Evolutionary conservation across 805 yeast genomes (phyloP).

Genomic region (Myxozyma kluyveri): DNA sequence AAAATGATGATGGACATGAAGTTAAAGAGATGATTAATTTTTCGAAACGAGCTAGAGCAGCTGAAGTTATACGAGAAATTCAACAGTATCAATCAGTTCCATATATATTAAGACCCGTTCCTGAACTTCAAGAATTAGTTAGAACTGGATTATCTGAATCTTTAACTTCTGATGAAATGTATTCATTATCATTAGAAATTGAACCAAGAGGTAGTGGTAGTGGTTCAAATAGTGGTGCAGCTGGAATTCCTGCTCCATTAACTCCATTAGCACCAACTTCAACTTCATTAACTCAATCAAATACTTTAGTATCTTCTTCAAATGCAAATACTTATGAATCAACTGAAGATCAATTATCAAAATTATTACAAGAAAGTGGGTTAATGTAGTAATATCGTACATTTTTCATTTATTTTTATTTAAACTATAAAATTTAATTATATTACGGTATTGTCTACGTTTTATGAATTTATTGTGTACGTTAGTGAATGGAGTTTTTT

Average conservation of each 20-base stretch:
- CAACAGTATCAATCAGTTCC: constrained; percentile 63
- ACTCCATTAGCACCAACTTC: background rate
- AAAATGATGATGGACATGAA: background rate
- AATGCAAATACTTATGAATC: background rate
- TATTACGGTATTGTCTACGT: no score
- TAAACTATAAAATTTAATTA: no score
- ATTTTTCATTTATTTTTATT: background rate
- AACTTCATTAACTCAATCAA: background rate
- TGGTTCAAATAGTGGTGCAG: background rate
- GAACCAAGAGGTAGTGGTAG: constrained; percentile 56
- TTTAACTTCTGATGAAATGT: constrained; percentile 79
- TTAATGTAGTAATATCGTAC: constrained; percentile 23
- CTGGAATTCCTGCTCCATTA: background rate
- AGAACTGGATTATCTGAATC: constrained; percentile 48
- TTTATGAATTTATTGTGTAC: no score
- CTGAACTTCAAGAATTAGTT: constrained; percentile 58
- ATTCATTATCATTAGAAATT: constrained; percentile 65
- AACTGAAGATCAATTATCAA: constrained; percentile 34
- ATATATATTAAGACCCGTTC: constrained; percentile 60
- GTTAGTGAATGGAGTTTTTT: background rate
- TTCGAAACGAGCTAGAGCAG: constrained; percentile 70
- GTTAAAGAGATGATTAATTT: constrained; percentile 62
- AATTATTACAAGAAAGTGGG: constrained; percentile 36
- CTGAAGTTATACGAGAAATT: constrained; percentile 70
- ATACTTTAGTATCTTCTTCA: background rate